Evolutionary conservation across 345 rosid species (phyloP), one percentile per base, ranked within the genome.

Genomic region (Salix caprea): DNA sequence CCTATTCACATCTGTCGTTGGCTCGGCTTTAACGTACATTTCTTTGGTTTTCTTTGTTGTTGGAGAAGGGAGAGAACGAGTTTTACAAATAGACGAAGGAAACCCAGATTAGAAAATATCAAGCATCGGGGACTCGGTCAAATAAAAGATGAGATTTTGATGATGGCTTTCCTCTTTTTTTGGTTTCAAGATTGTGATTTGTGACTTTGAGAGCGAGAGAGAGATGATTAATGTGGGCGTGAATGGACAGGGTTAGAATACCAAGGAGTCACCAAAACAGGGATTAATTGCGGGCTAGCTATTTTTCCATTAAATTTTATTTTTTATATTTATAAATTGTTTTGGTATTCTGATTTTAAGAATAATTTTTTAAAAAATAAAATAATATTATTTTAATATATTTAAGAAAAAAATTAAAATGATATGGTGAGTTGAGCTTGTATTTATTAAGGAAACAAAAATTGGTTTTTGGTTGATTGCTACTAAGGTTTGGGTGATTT

Each of bases 1-100:
- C 89, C 81, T 78, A 80, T 92, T 92, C 86, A 92, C 85, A 88
- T 92, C 97, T 81, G 94, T 82, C 77, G 96, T 75, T 73, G 92
- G 90, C 78, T 69, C 82, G 37, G 96, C 94, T 77, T 83, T 79
- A 9, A 92, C 96, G 78, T 92, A 92, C 91, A 91, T 76, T 4
- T 37, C n/a, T 60, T 52, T 64, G 18, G 16, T 23, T 16, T 39
- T 54, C 60, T 14, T 67, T 15, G 39, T 28, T 56, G 73, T 26
- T 30, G 32, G 26, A 16, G n/a, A 44, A 67, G 26, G 46, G 60
- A 32, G 65, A 26, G 15, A 71, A 26, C 6, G n/a, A 2, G 72
- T 5, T 39, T 26, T 30, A 16, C 4, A 15, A 70, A 58, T 52
- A 23, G 24, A 13, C 44, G 32, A 16, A 4, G 50, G 37, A 4